Conservation (phyloP, 768 basidiomycete species). For the Clathrus columnatus region DNA sequence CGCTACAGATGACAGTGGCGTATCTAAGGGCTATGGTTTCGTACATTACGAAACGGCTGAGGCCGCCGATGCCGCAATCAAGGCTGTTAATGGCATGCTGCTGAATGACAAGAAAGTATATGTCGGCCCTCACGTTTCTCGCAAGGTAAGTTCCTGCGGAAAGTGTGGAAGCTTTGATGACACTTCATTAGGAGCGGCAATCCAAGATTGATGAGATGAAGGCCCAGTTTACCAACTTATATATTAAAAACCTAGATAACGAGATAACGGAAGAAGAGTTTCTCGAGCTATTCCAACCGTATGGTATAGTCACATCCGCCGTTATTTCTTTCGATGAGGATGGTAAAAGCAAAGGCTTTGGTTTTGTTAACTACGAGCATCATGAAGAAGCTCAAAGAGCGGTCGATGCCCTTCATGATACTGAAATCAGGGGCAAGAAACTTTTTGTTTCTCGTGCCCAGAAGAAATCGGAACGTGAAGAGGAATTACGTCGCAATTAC, state of each 20-base stretch:
- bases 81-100: conserved; percentile 98
- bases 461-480: conserved; percentile 97
- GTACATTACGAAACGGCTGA: conserved; percentile 99
- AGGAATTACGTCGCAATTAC: conserved; percentile 87
- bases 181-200: conserved; percentile 73
- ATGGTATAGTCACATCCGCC: conserved; percentile 83
- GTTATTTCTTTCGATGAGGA: conserved; percentile 76
- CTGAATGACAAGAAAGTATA: conserved; percentile 99
- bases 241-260: conserved; percentile 91
- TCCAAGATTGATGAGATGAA: conserved; percentile 98
- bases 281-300: conserved; percentile 64
- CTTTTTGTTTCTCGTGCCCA: conserved; percentile 95
- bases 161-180: not conserved
- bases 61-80: conserved; percentile 92
- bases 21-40: conserved; percentile 96
- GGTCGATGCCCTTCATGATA: conserved; percentile 83
- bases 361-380: conserved; percentile 92
- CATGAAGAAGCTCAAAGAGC: conserved; percentile 91
- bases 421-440: conserved; percentile 76
- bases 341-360: conserved; percentile 94
- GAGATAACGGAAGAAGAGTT: conserved; percentile 85
- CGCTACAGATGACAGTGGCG: conserved; percentile 90
- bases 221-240: conserved; percentile 95
- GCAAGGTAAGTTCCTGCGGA: conserved; percentile 55
- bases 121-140: conserved; percentile 94